Percentiles rank a stretch among this genome's conserved stretches.
These are phyloP conservation scores for Pythium volutum DNA, from an alignment of 352 stramenopile genomes.

Conservation along the genomic window DNA sequence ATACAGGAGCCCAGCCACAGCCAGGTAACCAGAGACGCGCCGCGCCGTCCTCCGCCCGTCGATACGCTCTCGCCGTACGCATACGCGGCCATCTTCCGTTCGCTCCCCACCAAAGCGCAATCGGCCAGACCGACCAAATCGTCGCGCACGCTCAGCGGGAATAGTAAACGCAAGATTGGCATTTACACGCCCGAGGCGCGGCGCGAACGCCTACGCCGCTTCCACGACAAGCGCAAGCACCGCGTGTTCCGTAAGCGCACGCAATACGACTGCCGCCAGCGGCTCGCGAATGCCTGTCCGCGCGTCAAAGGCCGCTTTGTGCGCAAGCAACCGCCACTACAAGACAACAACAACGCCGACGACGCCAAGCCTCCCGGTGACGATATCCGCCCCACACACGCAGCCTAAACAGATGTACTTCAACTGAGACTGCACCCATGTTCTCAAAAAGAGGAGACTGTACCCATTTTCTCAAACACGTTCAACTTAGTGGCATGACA, in stretches of 20 bases:
- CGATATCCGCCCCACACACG: background rate
- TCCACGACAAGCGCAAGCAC: slow-evolving; percentile 71
- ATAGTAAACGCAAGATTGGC: slow-evolving; percentile 57
- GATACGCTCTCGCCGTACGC: background rate
- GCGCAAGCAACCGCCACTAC: slow-evolving; percentile 20
- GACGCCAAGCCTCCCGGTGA: too few relatives aligned
- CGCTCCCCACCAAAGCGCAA: background rate
- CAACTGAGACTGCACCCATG: background rate
- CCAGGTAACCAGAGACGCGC: background rate
- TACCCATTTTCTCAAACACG: too few relatives aligned
- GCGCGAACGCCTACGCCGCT: slow-evolving; percentile 53
- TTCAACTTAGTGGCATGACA: too few relatives aligned
- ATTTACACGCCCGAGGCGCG: slow-evolving; percentile 55
- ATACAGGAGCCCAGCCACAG: background rate
- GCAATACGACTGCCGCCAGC: slow-evolving; percentile 74
- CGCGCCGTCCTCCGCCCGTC: background rate
- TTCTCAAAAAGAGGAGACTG: background rate
- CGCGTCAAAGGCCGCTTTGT: slow-evolving; percentile 76
- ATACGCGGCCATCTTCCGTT: background rate
- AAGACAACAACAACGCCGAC: too few relatives aligned
- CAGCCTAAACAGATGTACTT: background rate
- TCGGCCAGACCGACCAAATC: background rate
- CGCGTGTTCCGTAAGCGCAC: slow-evolving; percentile 69
- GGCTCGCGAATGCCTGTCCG: slow-evolving; percentile 61
- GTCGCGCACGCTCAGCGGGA: background rate